A percentile compares a stretch with the other conserved stretches of the same genome.
These are phyloP conservation scores for Lathyrus sativus DNA, from an alignment of 306 rosid genomes.

Conservation along the genomic window DNA sequence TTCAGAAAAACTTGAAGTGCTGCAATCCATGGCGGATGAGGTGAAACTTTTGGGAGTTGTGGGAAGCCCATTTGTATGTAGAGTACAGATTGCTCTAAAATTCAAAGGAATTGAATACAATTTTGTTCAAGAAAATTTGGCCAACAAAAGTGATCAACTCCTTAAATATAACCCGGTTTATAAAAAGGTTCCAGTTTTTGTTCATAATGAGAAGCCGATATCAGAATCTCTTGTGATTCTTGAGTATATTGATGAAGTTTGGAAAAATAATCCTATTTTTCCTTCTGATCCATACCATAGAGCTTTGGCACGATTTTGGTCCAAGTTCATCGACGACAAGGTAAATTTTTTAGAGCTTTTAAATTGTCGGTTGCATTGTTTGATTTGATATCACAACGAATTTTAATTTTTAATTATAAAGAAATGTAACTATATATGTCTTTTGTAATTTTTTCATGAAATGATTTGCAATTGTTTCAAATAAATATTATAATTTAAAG, in stretches of 20 bases:
- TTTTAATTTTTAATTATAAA: no score
- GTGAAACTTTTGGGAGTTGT: constrained; percentile 43
- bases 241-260: constrained; percentile 43
- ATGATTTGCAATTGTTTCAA: no score
- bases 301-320: constrained; percentile 65
- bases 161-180: constrained; percentile 34
- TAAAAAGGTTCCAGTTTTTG: no score
- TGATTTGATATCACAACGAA: not conserved
- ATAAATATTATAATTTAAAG: no score
- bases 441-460: no score
- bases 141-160: constrained; percentile 46
- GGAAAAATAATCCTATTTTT: constrained; percentile 48
- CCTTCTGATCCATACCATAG: constrained; percentile 47
- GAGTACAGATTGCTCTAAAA: constrained; percentile 52
- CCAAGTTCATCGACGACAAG: constrained; percentile 59
- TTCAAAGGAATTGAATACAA: constrained; percentile 54
- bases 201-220: no score
- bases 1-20: not conserved
- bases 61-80: constrained; percentile 51
- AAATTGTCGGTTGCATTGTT: not conserved
- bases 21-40: constrained; percentile 29
- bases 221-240: no score
- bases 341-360: constrained; percentile 27
- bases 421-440: no score
- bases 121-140: constrained; percentile 43